Conservation (phyloP, 257 asterid species). For the Osmanthus fragrans region DNA sequence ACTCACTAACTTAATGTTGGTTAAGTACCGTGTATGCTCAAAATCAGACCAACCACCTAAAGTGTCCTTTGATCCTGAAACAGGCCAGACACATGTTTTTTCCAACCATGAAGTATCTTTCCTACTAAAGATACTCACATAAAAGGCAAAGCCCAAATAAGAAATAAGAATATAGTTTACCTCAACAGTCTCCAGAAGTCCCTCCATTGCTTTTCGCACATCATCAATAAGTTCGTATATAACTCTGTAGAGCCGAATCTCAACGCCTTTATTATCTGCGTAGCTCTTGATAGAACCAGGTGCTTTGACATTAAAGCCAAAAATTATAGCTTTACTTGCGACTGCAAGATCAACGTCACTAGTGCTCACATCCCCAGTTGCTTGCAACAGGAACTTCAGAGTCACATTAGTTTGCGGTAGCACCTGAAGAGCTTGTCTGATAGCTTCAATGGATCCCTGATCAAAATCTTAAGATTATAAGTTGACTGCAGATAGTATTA, state of each 20-base stretch:
- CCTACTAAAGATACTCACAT: not conserved
- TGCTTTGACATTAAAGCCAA: slow-evolving; percentile 80
- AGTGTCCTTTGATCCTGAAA: not conserved
- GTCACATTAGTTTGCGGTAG: slow-evolving; percentile 93
- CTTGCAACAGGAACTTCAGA: slow-evolving; percentile 88
- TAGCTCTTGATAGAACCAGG: slow-evolving; percentile 86
- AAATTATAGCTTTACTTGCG: slow-evolving; percentile 83
- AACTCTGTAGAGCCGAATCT: slow-evolving; percentile 76
- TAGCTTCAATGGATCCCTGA: slow-evolving; percentile 92
- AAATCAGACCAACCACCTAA: slow-evolving; percentile 12
- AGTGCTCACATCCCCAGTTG: slow-evolving; percentile 80
- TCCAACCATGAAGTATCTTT: not conserved
- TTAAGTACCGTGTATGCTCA: not conserved
- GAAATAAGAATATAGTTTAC: slow-evolving; percentile 36
- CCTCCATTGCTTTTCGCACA: slow-evolving; percentile 94
- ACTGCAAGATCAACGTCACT: slow-evolving; percentile 96
- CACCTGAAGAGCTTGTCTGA: slow-evolving; percentile 86
- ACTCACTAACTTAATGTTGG: not conserved
- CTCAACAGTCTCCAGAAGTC: slow-evolving; percentile 89
- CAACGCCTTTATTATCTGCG: slow-evolving; percentile 73
- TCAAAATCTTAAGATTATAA: slow-evolving; percentile 20
- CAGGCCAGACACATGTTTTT: not conserved
- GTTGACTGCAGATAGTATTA: slow-evolving; percentile 16
- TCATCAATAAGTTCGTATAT: slow-evolving; percentile 96
- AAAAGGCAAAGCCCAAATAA: slow-evolving; percentile 5